These are phyloP conservation scores for Lipomyces starkeyi DNA, from an alignment of 805 yeast species.

Conservation along the genomic window DNA sequence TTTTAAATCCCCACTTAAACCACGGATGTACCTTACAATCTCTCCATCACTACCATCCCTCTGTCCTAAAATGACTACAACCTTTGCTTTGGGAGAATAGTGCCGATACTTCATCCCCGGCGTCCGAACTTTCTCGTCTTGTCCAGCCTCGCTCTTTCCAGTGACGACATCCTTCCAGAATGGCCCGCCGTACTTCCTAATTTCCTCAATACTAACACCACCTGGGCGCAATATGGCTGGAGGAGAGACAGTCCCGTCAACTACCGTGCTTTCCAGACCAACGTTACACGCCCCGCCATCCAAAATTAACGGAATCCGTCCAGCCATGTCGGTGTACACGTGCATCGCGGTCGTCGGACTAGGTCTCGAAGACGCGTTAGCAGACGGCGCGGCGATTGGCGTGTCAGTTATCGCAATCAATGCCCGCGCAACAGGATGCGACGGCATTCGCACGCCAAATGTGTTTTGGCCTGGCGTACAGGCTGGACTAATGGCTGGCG, in stretches of 20 bases:
- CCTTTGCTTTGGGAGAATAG: constrained; percentile 89
- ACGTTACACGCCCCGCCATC: constrained; percentile 89
- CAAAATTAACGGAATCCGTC: constrained; percentile 78
- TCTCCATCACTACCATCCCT: constrained; percentile 49
- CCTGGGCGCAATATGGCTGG: constrained; percentile 94
- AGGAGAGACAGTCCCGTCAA: constrained; percentile 84
- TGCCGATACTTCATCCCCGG: constrained; percentile 99
- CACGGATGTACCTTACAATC: constrained; percentile 22
- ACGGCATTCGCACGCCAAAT: constrained; percentile 89
- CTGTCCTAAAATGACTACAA: constrained; percentile 64
- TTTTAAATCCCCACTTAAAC: background rate
- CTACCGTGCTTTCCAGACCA: constrained; percentile 93
- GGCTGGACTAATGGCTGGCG: constrained; percentile 58
- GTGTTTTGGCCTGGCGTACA: constrained; percentile 91
- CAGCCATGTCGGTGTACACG: constrained; percentile 78
- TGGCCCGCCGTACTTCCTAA: constrained; percentile 67
- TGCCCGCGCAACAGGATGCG: constrained; percentile 88
- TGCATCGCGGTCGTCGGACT: constrained; percentile 90
- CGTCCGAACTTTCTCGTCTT: constrained; percentile 71
- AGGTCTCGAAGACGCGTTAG: constrained; percentile 94
- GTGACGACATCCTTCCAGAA: constrained; percentile 72
- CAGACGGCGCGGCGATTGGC: constrained; percentile 97
- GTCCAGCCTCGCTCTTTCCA: constrained; percentile 60
- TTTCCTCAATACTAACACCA: constrained; percentile 83
- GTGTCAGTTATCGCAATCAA: constrained; percentile 80